These are phyloP conservation scores for Tetrastigma voinierianum DNA, from an alignment of 164 flowering plant genomes.

Conservation along the genomic window DNA sequence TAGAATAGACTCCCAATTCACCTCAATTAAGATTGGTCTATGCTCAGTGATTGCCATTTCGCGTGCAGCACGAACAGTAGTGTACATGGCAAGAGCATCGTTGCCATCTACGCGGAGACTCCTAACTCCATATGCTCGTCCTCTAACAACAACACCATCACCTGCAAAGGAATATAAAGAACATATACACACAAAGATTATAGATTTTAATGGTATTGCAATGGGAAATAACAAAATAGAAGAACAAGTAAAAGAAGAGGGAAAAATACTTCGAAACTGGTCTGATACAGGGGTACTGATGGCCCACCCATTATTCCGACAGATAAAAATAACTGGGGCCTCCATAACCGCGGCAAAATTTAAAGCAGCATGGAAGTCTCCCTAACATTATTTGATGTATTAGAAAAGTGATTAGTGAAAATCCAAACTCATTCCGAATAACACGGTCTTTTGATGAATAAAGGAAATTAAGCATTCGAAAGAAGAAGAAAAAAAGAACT, in stretches of 20 bases:
- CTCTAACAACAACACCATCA: slow-evolving; percentile 80
- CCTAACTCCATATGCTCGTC: slow-evolving; percentile 84
- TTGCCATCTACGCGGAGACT: slow-evolving; percentile 93
- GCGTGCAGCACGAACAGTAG: slow-evolving; percentile 72
- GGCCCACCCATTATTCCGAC: slow-evolving; percentile 99
- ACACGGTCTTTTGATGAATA: too few relatives aligned
- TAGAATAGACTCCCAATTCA: slow-evolving; percentile 9
- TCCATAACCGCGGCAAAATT: slow-evolving; percentile 94
- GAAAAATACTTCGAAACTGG: slow-evolving; percentile 78
- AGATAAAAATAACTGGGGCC: slow-evolving; percentile 82
- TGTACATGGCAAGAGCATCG: slow-evolving; percentile 83
- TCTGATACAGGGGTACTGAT: slow-evolving; percentile 89
- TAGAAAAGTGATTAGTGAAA: slow-evolving; percentile 18
- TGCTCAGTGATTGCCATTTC: slow-evolving; percentile 70
- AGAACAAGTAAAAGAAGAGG: neutral
- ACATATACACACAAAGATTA: neutral
- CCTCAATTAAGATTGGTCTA: slow-evolving; percentile 83
- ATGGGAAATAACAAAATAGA: neutral
- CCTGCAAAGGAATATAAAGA: slow-evolving; percentile 34
- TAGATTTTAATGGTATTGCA: neutral
- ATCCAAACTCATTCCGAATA: neutral
- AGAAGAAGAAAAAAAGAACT: too few relatives aligned
- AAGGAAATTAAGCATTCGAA: too few relatives aligned
- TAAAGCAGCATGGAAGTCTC: slow-evolving; percentile 96
- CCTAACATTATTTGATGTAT: slow-evolving; percentile 41